Evolutionary conservation across 1,139 yeast genomes (phyloP).

Genomic region (Saccharomyces hybrid): DNA sequence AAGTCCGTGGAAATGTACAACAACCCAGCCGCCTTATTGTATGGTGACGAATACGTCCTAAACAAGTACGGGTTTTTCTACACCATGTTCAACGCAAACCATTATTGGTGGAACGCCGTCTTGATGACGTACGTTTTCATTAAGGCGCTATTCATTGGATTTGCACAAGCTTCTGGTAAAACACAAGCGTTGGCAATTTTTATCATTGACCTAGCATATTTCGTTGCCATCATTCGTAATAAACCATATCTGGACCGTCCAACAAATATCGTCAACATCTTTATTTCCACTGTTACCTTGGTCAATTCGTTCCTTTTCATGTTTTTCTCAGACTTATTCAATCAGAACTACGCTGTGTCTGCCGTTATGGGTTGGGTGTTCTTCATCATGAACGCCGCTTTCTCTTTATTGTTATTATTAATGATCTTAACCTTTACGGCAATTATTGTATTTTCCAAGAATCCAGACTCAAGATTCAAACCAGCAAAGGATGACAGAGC

Average conservation of each 20-base stretch:
- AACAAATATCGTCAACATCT: slow-evolving; percentile 58
- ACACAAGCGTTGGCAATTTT: slow-evolving; percentile 60
- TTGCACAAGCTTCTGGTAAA: slow-evolving; percentile 63
- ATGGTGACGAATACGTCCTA: slow-evolving; percentile 58
- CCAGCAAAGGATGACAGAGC: slow-evolving; percentile 81
- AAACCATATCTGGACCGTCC: slow-evolving; percentile 66
- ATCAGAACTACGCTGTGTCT: slow-evolving; percentile 59
- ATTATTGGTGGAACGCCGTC: slow-evolving; percentile 68
- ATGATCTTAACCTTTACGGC: slow-evolving; percentile 51
- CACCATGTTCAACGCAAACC: slow-evolving; percentile 74
- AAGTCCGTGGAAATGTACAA: slow-evolving; percentile 45
- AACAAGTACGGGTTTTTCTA: slow-evolving; percentile 70
- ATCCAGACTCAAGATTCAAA: slow-evolving; percentile 75
- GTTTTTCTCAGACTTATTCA: slow-evolving; percentile 66
- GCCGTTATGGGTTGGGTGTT: slow-evolving; percentile 79
- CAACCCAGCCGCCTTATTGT: slow-evolving; percentile 71
- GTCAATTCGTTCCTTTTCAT: slow-evolving; percentile 65
- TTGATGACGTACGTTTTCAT: slow-evolving; percentile 46
- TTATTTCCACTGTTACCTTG: slow-evolving; percentile 56
- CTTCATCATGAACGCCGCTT: slow-evolving; percentile 70
- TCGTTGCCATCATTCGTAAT: slow-evolving; percentile 47
- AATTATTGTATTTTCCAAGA: slow-evolving; percentile 55
- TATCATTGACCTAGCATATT: slow-evolving; percentile 55
- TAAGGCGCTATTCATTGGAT: slow-evolving; percentile 59
- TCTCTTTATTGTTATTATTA: slow-evolving; percentile 54